Evolutionary conservation across 2,329 filamentous ascomycete genomes (phyloP).

Genomic region (Colletotrichum viniferum): DNA sequence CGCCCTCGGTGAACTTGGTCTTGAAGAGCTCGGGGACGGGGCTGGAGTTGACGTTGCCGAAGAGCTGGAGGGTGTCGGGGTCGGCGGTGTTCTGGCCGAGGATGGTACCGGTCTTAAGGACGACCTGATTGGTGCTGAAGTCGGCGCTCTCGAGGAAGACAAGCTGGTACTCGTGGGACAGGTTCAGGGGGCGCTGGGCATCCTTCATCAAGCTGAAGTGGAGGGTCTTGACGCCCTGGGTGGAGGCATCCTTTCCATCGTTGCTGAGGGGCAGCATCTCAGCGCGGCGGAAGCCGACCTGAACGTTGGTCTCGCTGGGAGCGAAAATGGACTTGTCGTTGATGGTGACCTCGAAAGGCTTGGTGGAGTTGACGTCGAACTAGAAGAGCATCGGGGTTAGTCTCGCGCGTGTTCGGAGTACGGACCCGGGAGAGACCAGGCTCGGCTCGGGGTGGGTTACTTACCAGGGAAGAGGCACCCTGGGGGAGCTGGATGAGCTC

Average conservation of each 20-base stretch:
- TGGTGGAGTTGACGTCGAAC: constrained; percentile 48
- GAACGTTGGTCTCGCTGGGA: constrained; percentile 49
- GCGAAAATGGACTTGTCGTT: constrained; percentile 64
- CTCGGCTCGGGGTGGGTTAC: constrained; percentile 20
- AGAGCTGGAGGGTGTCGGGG: constrained; percentile 48
- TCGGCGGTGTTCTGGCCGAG: constrained; percentile 40
- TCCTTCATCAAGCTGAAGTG: constrained; percentile 66
- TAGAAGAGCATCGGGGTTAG: neutral
- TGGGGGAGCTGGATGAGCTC: constrained; percentile 53
- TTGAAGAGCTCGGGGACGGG: constrained; percentile 54
- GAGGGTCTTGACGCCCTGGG: constrained; percentile 61
- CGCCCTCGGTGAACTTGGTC: constrained; percentile 50
- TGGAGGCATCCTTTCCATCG: constrained; percentile 54
- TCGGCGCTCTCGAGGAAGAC: constrained; percentile 52
- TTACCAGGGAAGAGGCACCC: constrained; percentile 41
- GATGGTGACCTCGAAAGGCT: constrained; percentile 58
- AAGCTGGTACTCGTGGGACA: constrained; percentile 65
- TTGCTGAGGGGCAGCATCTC: constrained; percentile 58
- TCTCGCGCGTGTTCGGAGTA: neutral
- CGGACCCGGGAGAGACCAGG: neutral
- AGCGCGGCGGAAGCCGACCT: constrained; percentile 64
- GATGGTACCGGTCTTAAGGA: constrained; percentile 60
- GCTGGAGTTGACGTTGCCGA: constrained; percentile 50
- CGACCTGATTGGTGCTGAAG: constrained; percentile 56
- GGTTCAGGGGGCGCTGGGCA: constrained; percentile 54